Base-by-base conservation (phyloP, 805 yeast species). In the Vanderwaltozyma polyspora region DNA sequence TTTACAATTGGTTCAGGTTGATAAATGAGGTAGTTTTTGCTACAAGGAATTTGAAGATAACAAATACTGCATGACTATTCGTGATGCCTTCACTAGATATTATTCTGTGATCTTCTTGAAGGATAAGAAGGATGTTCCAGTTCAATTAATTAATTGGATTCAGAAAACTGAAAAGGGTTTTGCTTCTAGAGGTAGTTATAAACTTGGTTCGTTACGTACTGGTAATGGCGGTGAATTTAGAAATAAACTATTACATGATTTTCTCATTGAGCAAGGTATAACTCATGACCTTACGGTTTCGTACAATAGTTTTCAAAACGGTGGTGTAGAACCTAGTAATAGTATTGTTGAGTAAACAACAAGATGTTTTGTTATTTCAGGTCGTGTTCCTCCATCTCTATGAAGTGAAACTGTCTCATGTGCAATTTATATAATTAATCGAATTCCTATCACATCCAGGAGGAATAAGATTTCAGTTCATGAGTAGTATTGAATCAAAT, bases 361-460 rank as follows among this genome's bases (percentile, higher is more conserved):
- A 3, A 23, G 38, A 2, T 25, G 37, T 11, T 15, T 43, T 7
- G 8, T 15, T 43, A 8, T 25, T 14, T 39, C 26, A 2, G 36
- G 48, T 15, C 14, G 34, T 2, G 35, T 46, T 14, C 47, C 46
- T 2, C 34, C 35, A 1, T 32, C 25, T 8, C 24, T 41, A n/a
- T 45, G 50, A 48, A 23, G 44, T 5, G 43, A 45, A 25, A 44
- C 46, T 11, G 19, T 45, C 10, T 14, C 25, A 6, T 19, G 24
- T 16, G 32, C 48, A 5, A 44, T 29, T 4, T 34, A 42, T 25
- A 14, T 43, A 4, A 13, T 36, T 5, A 45, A 45, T 12, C 14
- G 31, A 3, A n/a, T 28, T 1, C 43, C 45, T 9, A 11, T 30
- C 7, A 12, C 31, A 8, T 14, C 23, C 10, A 29, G 22, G 3